phyloP scores from a whole-genome alignment of 2,329 filamentous ascomycete genomes.

The Penicillium sp. region DNA sequence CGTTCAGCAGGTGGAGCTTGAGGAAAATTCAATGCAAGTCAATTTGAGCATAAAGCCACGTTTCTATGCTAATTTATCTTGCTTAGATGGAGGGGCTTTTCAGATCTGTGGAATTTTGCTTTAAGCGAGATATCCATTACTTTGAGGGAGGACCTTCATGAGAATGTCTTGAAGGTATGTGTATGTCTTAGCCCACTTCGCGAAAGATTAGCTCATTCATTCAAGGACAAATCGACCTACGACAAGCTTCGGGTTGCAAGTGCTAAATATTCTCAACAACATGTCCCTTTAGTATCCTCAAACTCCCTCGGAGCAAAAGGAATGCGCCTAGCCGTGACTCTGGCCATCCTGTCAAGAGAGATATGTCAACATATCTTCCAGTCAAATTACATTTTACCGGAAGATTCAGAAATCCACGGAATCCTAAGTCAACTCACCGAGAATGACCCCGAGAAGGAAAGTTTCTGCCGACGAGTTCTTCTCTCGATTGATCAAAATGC shows the following conservation, averaged over 20 bases:
- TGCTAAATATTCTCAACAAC: background rate
- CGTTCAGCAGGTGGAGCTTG: conserved; percentile 1
- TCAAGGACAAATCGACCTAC: conserved; percentile 8
- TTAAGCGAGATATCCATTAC: conserved; percentile 2
- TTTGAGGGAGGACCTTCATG: conserved; percentile 8
- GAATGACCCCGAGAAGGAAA: conserved; percentile 21
- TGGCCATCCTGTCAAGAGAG: conserved; percentile 29
- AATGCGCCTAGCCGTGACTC: conserved; percentile 33
- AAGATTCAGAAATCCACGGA: conserved; percentile 9
- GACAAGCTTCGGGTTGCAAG: conserved; percentile 10
- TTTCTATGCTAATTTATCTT: background rate
- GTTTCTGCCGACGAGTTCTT: conserved; percentile 20
- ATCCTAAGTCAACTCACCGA: conserved; percentile 15
- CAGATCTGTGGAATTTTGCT: conserved; percentile 8
- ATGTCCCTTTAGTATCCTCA: conserved; percentile 31
- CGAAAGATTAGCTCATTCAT: background rate
- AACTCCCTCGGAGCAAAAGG: conserved; percentile 33
- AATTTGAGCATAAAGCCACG: background rate
- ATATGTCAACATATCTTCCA: conserved; percentile 35
- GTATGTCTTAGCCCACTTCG: background rate
- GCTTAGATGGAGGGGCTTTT: conserved; percentile 1
- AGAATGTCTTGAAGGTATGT: conserved; percentile 9
- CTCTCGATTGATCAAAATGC: conserved; percentile 15
- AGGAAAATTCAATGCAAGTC: conserved; percentile 9
- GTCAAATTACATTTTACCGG: conserved; percentile 28